Base-by-base conservation (phyloP, 2,329 filamentous ascomycete genomes). In the Hortaea sp. region DNA sequence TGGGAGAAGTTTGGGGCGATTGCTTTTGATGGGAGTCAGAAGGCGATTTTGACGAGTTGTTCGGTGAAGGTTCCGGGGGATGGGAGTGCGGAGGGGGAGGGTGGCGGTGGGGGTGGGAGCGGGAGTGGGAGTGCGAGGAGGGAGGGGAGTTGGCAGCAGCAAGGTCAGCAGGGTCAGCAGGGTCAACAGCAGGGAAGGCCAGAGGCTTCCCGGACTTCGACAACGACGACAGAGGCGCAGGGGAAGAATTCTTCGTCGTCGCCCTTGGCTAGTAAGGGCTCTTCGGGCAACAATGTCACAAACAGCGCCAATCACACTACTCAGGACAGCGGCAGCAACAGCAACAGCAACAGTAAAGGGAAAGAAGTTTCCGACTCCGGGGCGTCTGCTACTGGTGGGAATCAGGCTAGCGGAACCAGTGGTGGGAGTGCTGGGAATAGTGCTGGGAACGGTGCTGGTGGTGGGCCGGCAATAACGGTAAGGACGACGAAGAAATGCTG, bases 1-100 rank as follows among this genome's bases (percentile, higher is more conserved):
- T 98, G 92, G 92, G 92, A 98, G 67, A 95, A 98, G 61, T 98
- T 98, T 61, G 89, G 90, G 43, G 90, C 88, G 5, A 97, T 98
- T 58, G 94, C 92, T 7, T 98, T 98, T 66, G 92, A 98, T 62
- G 81, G 84, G 47, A 82, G 80, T 7, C 92, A 97, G 63, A 95
- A 98, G 64, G 94, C 90, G 20, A 87, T 98, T 59, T 73, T 98
- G 55, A 98, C 92, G 20, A 90, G 86, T 54, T 98, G 92, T 63
- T 84, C 86, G 7, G 70, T 98, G 51, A 95, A 95, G 66, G 89
- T 82, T 55, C 89, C 86, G 3, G 78, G 81, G 39, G 44, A 20
- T 20, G 20, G 20, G 20, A 20, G 20, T 2, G 20, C 43, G 35
- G 39, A 42, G 52, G 74, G 9, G 9, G n/a, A 35, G 32, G 32